phyloP scores from a whole-genome alignment of 2,329 filamentous ascomycete species.

The Zymoseptoria crescenta region DNA sequence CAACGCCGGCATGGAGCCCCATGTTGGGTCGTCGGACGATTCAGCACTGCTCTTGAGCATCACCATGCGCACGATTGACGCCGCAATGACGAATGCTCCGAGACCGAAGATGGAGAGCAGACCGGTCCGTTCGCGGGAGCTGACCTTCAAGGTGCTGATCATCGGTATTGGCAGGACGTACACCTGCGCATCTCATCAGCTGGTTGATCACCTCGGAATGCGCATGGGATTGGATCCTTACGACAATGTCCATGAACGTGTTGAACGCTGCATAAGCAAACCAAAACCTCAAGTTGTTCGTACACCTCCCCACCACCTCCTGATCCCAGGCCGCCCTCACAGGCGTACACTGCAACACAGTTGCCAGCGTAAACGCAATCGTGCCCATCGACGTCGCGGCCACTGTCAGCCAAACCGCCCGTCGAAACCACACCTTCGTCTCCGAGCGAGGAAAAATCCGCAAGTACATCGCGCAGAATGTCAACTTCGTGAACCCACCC shows the following conservation, averaged over 20 bases:
- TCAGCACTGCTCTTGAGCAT: constrained; percentile 15
- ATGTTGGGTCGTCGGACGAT: constrained; percentile 17
- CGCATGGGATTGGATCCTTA: constrained; percentile 4
- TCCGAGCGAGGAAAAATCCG: constrained; percentile 12
- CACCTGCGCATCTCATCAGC: constrained; percentile 10
- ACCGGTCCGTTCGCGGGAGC: constrained; percentile 15
- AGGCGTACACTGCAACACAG: constrained; percentile 22
- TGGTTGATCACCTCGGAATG: not conserved
- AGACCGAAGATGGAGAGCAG: constrained; percentile 20
- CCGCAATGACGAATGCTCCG: constrained; percentile 22
- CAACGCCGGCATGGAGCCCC: constrained; percentile 17
- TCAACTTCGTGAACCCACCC: constrained; percentile 22
- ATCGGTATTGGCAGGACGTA: constrained; percentile 25
- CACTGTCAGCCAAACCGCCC: constrained; percentile 5
- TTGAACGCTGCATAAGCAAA: constrained; percentile 24
- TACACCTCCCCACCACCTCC: constrained; percentile 12
- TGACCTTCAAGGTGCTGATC: constrained; percentile 20
- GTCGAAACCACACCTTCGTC: constrained; percentile 7
- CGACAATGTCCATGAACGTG: constrained; percentile 22
- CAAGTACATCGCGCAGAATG: constrained; percentile 22
- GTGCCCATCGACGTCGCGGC: constrained; percentile 12
- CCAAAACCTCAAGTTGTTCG: constrained; percentile 19
- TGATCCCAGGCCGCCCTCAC: constrained; percentile 17
- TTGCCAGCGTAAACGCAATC: constrained; percentile 19
- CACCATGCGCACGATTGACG: constrained; percentile 22